These are phyloP conservation scores for Pichia exigua DNA, from an alignment of 805 yeast genomes.

Conservation along the genomic window DNA sequence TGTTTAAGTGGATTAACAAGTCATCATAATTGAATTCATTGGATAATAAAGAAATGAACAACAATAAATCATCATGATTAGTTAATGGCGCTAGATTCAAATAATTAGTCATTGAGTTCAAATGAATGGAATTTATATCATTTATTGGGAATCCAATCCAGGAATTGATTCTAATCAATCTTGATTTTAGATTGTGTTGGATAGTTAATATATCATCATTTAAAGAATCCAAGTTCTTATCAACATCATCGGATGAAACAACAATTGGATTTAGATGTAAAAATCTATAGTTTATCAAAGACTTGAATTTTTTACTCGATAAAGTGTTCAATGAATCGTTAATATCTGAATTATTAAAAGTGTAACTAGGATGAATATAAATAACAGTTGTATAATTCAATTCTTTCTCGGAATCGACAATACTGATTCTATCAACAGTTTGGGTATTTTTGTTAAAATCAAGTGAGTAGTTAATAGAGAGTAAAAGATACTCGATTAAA, in stretches of 20 bases:
- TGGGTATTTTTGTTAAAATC: not conserved
- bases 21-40: conserved; percentile 24
- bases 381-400: conserved; percentile 6
- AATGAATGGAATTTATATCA: conserved; percentile 14
- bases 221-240: not conserved
- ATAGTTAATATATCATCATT: not conserved
- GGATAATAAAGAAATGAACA: conserved; percentile 18
- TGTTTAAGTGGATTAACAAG: conserved; percentile 18
- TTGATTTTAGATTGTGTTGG: conserved; percentile 11
- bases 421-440: not conserved
- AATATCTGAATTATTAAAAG: not conserved
- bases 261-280: conserved; percentile 22
- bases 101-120: conserved; percentile 32
- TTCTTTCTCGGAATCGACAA: conserved; percentile 1
- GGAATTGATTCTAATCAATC: conserved; percentile 32
- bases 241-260: conserved; percentile 11
- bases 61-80: conserved; percentile 1
- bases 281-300: conserved; percentile 21
- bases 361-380: not conserved
- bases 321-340: not conserved
- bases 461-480: not conserved
- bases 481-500: not conserved
- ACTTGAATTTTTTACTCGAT: conserved; percentile 3
- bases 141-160: conserved; percentile 32
- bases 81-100: conserved; percentile 3